Conservation (phyloP, 768 basidiomycete genomes). For the Tricholomella constricta region DNA sequence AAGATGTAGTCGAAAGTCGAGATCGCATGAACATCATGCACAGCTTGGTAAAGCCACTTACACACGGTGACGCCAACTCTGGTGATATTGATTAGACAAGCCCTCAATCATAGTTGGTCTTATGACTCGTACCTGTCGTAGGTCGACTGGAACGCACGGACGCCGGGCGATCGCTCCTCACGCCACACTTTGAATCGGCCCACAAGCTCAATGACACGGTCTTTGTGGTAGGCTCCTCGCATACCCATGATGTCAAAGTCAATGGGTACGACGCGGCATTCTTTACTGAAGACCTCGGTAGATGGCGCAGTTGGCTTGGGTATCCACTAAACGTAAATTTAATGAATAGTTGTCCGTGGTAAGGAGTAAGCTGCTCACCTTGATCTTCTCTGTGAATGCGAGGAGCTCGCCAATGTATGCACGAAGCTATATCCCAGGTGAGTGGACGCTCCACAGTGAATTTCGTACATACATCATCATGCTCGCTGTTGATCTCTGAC, state of each 20-base stretch:
- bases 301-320: slow-evolving; percentile 63
- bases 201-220: slow-evolving; percentile 61
- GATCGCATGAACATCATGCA: slow-evolving; percentile 78
- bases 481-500: slow-evolving; percentile 71
- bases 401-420: slow-evolving; percentile 76
- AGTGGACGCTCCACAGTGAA: background rate
- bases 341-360: background rate
- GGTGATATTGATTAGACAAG: slow-evolving; percentile 8
- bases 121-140: slow-evolving; percentile 65
- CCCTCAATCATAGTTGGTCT: slow-evolving; percentile 2
- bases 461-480: slow-evolving; percentile 63
- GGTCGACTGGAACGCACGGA: slow-evolving; percentile 80
- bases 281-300: slow-evolving; percentile 64
- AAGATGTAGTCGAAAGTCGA: slow-evolving; percentile 81
- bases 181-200: slow-evolving; percentile 70
- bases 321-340: slow-evolving; percentile 48
- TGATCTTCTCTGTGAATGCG: slow-evolving; percentile 71
- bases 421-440: slow-evolving; percentile 52
- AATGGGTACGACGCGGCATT: slow-evolving; percentile 56
- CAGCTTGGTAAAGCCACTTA: slow-evolving; percentile 74
- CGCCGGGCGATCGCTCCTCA: slow-evolving; percentile 67
- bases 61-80: slow-evolving; percentile 70
- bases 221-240: slow-evolving; percentile 61
- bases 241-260: slow-evolving; percentile 78
- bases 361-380: slow-evolving; percentile 40